phyloP scores from a whole-genome alignment of 345 rosid genomes.

The Salix exigua region DNA sequence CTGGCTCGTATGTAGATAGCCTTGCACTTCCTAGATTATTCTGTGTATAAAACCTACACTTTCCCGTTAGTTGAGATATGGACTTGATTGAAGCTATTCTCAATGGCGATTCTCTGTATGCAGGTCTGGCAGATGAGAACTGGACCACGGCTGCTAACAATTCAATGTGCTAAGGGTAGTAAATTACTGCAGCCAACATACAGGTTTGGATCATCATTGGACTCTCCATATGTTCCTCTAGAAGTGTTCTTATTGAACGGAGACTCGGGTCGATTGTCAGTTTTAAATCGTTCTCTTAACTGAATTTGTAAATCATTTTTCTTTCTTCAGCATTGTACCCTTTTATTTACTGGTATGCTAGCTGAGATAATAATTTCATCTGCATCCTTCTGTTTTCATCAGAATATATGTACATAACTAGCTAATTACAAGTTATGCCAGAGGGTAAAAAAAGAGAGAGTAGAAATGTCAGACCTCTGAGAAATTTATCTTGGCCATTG shows the following conservation, averaged over 20 bases:
- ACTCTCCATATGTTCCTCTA: conserved; percentile 72
- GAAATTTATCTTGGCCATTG: neutral
- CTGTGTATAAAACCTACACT: too few species aligned
- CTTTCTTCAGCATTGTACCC: neutral
- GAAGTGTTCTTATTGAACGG: conserved; percentile 82
- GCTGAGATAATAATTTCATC: neutral
- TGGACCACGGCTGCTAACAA: conserved; percentile 68
- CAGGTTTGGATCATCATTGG: conserved; percentile 64
- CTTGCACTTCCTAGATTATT: neutral
- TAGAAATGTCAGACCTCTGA: neutral
- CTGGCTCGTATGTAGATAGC: neutral
- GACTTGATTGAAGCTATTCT: neutral
- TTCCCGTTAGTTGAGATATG: neutral
- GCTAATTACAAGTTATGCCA: neutral
- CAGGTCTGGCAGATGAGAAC: conserved; percentile 99
- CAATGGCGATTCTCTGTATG: neutral
- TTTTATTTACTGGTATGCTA: neutral
- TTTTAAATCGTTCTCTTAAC: conserved; percentile 57
- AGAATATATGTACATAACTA: neutral
- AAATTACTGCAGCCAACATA: conserved; percentile 78
- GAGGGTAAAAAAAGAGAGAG: too few species aligned
- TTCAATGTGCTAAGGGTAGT: conserved; percentile 73
- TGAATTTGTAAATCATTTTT: conserved; percentile 15
- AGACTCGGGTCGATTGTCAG: conserved; percentile 79
- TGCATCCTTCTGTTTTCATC: too few species aligned